phyloP scores from a whole-genome alignment of 129 eudicot species.

The Rutidosis leptorrhynchoides region DNA sequence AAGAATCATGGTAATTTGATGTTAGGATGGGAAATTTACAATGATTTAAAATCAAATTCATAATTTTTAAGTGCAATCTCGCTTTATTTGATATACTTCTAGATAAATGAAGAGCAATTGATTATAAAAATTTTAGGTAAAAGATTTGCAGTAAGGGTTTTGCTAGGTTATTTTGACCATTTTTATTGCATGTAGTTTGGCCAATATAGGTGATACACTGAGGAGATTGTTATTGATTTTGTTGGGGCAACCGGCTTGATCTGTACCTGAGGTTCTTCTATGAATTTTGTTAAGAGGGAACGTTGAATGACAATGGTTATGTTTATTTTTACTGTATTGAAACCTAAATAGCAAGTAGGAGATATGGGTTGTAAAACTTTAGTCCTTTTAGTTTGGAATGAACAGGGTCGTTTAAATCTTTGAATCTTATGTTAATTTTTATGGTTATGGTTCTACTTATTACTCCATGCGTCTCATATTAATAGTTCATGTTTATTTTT shows the following conservation, averaged over 20 bases:
- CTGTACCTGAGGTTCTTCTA: conserved; percentile 11
- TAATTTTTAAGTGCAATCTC: not conserved
- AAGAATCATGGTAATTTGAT: conserved; percentile 32
- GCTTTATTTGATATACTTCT: not conserved
- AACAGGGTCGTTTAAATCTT: conserved; percentile 2
- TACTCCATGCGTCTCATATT: too few species aligned
- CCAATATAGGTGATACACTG: conserved; percentile 11
- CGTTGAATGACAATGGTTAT: conserved; percentile 17
- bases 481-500: not conserved
- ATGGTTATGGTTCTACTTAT: too few species aligned
- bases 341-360: conserved; percentile 17
- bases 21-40: conserved; percentile 12
- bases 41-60: not conserved
- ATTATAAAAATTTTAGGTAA: conserved; percentile 1
- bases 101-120: not conserved
- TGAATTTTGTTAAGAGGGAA: conserved; percentile 15
- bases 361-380: not conserved
- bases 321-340: conserved; percentile 12
- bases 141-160: not conserved
- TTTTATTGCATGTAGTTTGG: conserved; percentile 10
- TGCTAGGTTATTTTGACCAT: conserved; percentile 1
- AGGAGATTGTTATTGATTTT: conserved; percentile 34
- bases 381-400: not conserved
- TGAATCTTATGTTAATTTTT: too few species aligned
- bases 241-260: conserved; percentile 27